Base-by-base conservation (phyloP, 805 yeast species). In the Wickerhamomyces bisporus region DNA sequence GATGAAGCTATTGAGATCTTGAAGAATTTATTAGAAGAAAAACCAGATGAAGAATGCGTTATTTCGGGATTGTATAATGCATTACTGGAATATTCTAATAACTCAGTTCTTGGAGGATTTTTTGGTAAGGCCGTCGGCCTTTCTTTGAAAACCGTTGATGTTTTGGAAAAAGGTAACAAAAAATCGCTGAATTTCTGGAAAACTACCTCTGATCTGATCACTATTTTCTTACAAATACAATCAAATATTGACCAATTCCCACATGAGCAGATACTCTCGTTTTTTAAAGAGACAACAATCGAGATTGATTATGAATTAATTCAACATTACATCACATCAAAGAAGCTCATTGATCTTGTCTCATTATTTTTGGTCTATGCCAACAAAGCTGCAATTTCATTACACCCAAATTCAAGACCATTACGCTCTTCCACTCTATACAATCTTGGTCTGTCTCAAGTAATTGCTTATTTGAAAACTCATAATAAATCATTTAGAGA, bases 391-490 rank as follows among this genome's bases (percentile, higher is more conserved):
- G 77, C 79, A 4, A 42, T 75, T 2, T 62, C 73, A 0, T 44
- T 52, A 2, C 61, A 43, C 13, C 51, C 67, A 24, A 44, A 61
- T 1, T 56, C 77, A 18, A 73, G 77, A 50, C 61, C 73, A 11
- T 55, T 82, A 16, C 63, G 76, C 31, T 71, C 93, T 0, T 66
- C 79, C 9, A 59, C 69, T 0, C 64, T 74, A 59, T 85, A 74
- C 60, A 89, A 93, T 52, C 61, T 87, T 25, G 97, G 95, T 2
- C 58, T 81, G 12, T 67, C 85, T 0, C 76, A 78, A 43, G 54
- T 79, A 13, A 70, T 73, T 27, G 71, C 77, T 2, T 70, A 56
- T 57, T 46, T 62, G 26, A 48, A 57, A 6, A 47, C 63, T 5
- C 48, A 56, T 4, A 49, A 52, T 3, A 36, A 41, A 6, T 41